Evolutionary conservation across 1,139 yeast species (phyloP).

Genomic region (Debaryomyces psychrophilus): DNA sequence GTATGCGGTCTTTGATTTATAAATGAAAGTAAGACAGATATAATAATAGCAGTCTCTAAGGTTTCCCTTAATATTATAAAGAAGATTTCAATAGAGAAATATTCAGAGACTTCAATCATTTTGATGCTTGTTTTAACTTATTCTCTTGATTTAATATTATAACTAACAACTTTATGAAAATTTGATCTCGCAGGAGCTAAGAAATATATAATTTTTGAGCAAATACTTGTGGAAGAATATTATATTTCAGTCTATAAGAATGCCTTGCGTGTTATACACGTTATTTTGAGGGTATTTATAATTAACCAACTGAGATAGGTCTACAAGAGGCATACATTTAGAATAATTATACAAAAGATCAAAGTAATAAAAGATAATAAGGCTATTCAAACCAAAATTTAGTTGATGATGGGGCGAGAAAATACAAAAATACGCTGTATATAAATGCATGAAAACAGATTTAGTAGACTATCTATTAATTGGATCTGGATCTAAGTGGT

Average conservation of each 20-base stretch:
- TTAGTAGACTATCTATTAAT: neutral
- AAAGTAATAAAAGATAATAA: neutral
- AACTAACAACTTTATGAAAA: neutral
- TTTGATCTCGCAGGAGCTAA: constrained; percentile 1
- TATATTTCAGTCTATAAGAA: neutral
- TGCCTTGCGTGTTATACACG: neutral
- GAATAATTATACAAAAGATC: neutral
- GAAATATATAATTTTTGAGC: neutral
- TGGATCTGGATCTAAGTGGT: constrained; percentile 9
- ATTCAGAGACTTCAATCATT: constrained; percentile 44
- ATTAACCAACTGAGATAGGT: no score
- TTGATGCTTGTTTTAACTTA: neutral
- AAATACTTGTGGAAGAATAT: neutral
- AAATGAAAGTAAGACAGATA: constrained; percentile 82
- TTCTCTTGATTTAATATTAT: no score
- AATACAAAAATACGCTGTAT: neutral
- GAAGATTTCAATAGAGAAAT: constrained; percentile 76
- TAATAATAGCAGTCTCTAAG: constrained; percentile 82
- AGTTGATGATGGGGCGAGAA: neutral
- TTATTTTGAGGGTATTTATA: no score
- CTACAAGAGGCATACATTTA: neutral
- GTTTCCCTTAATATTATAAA: constrained; percentile 87
- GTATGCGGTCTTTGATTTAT: constrained; percentile 57
- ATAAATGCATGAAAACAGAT: constrained; percentile 1
- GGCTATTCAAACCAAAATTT: neutral